Evolutionary conservation across 495 filamentous ascomycete genomes (phyloP).

Genomic region (Penicillium bialowiezense): DNA sequence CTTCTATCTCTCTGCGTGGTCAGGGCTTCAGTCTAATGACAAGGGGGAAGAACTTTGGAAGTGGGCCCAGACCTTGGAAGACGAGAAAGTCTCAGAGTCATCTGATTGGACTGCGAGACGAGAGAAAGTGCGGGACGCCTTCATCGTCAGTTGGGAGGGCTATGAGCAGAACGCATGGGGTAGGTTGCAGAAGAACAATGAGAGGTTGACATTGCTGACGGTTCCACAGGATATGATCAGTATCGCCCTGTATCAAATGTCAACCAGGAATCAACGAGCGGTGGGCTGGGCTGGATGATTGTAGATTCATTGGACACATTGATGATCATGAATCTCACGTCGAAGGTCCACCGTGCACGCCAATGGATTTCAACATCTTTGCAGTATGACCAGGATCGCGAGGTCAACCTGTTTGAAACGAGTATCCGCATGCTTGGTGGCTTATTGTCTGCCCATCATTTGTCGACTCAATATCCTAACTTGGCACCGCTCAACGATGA

Average conservation of each 20-base stretch:
- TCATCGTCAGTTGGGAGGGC: constrained; percentile 84
- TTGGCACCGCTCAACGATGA: constrained; percentile 65
- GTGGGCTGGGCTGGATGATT: constrained; percentile 90
- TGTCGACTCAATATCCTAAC: constrained; percentile 69
- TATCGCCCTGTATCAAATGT: constrained; percentile 79
- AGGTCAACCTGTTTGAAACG: constrained; percentile 97
- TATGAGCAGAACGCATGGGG: constrained; percentile 96
- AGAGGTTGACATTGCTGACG: constrained; percentile 6
- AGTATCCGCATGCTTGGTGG: constrained; percentile 98
- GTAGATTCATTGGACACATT: constrained; percentile 93
- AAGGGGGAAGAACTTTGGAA: constrained; percentile 40
- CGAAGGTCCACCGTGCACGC: constrained; percentile 75
- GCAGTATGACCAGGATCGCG: constrained; percentile 84
- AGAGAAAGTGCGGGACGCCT: constrained; percentile 85
- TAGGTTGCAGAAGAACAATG: constrained; percentile 36
- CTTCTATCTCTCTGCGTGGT: constrained; percentile 10
- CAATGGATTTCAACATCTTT: constrained; percentile 86
- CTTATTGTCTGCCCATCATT: constrained; percentile 89
- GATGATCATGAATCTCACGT: constrained; percentile 98
- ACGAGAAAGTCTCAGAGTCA: constrained; percentile 23
- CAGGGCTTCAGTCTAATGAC: constrained; percentile 11
- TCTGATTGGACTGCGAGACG: constrained; percentile 69
- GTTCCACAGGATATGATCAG: constrained; percentile 70
- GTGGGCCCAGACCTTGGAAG: constrained; percentile 37
- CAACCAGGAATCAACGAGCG: constrained; percentile 75